Evolutionary conservation across 371 early-diverging fungal genomes (phyloP), one percentile per base, ranked within the genome.

Genomic region (Choanephora cucurbitarum): DNA sequence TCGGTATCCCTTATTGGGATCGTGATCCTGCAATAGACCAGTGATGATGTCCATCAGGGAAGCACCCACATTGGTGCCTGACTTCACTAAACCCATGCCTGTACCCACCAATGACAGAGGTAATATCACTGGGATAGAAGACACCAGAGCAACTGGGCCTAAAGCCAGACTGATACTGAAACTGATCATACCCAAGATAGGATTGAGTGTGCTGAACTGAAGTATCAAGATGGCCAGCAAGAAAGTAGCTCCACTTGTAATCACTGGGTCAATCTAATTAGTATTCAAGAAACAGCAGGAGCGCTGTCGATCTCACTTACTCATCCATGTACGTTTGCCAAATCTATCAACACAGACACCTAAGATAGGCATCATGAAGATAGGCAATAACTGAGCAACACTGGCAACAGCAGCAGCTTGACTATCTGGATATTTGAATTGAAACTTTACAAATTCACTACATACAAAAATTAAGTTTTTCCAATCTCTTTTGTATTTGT

Each of bases 61-160:
- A 4, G 77, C 72, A 10, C 88, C 88, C 18, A 86, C 77, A 52
- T 89, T 88, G 47, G 75, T 80, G 1, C 80, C 73, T 5, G 84
- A 81, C 62, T 90, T 90, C 67, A 84, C 74, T n/a, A 87, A 57
- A 0, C 89, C 89, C 59, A 88, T 71, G 17, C 83, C 89, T 6
- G 89, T 88, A 17, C 89, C 89, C 1, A 89, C 75, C 11, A 81
- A 63, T 9, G 69, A 70, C 13, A 74, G 57, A 0, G 85, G 85
- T 2, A 90, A 48, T 18, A 87, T 69, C 9, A 90, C 69, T 8
- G 88, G 83, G 0, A 89, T 77, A 1, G 86, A 80, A 1, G 89
- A 86, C 7, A 89, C 81, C 18, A 86, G 62, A 9, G 80, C 69
- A 32, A 90, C 82, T 8, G 88, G 89, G 1, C 90, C 90, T 6